Evolutionary conservation across 805 yeast species (phyloP).

Genomic region (Ogataea sp.): DNA sequence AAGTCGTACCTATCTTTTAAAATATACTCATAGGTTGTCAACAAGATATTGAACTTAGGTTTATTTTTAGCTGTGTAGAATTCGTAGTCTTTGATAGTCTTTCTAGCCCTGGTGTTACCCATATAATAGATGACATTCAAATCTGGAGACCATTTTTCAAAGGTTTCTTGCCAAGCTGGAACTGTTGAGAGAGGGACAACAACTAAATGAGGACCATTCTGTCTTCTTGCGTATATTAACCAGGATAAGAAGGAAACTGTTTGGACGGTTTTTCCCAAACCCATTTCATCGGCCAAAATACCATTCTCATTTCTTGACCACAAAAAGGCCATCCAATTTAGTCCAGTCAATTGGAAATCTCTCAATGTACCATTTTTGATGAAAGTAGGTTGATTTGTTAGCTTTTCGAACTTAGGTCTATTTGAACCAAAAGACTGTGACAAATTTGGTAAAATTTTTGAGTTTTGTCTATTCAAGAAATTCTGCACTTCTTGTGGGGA

Average conservation of each 20-base stretch:
- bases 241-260: conserved; percentile 92
- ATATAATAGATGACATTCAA: conserved; percentile 85
- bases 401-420: conserved; percentile 86
- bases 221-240: conserved; percentile 91
- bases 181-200: conserved; percentile 95
- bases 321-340: conserved; percentile 98
- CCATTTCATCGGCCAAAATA: conserved; percentile 98
- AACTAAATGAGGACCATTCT: conserved; percentile 93
- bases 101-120: conserved; percentile 86
- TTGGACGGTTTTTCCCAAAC: conserved; percentile 95
- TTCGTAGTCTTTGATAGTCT: conserved; percentile 76
- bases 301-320: conserved; percentile 99
- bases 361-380: conserved; percentile 87
- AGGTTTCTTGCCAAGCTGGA: conserved; percentile 99
- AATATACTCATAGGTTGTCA: conserved; percentile 95
- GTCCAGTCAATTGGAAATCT: conserved; percentile 96
- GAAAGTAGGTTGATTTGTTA: conserved; percentile 78
- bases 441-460: conserved; percentile 76
- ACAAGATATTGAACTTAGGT: conserved; percentile 81
- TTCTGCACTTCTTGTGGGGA: conserved; percentile 81
- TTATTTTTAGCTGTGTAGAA: conserved; percentile 57
- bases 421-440: conserved; percentile 66
- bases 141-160: conserved; percentile 97
- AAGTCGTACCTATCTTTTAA: conserved; percentile 79
- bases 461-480: conserved; percentile 72